A percentile compares a stretch with the other conserved stretches of the same genome.
Evolutionary conservation across 768 basidiomycete genomes (phyloP).

Genomic region (Sarcomyxa edulis): DNA sequence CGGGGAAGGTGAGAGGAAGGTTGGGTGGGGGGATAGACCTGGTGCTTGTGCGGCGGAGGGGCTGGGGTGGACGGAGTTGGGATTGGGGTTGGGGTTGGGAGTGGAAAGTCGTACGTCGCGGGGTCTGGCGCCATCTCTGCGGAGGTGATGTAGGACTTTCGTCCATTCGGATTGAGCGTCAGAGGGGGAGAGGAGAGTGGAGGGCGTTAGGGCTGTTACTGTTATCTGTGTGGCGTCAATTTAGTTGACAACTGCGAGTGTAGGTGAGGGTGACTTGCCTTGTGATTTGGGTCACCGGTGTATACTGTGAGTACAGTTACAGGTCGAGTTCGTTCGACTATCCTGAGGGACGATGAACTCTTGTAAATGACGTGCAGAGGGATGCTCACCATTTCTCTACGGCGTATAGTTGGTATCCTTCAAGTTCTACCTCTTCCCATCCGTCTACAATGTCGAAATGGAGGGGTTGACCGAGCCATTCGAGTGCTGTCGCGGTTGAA

Average conservation of each 20-base stretch:
- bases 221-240: constrained; percentile 56
- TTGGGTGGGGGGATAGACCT: not conserved
- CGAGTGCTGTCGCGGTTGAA: no score
- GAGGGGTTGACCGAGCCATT: constrained; percentile 41
- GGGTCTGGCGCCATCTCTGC: constrained; percentile 69
- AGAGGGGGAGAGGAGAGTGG: constrained; percentile 29
- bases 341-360: constrained; percentile 45
- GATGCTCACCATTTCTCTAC: constrained; percentile 72
- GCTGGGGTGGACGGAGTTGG: not conserved
- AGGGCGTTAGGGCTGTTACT: constrained; percentile 50
- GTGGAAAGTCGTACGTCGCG: constrained; percentile 47
- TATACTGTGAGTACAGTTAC: constrained; percentile 66
- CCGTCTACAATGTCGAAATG: constrained; percentile 45
- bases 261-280: constrained; percentile 25
- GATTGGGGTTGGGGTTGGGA: no score
- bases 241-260: constrained; percentile 4
- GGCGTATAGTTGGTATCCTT: constrained; percentile 78
- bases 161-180: constrained; percentile 57
- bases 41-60: no score
- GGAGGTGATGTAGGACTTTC: constrained; percentile 52
- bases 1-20: constrained; percentile 19
- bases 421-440: constrained; percentile 43
- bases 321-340: constrained; percentile 59
- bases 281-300: constrained; percentile 71
- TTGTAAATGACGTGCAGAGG: constrained; percentile 56